A percentile compares a stretch with the other conserved stretches of the same genome.
Conservation (phyloP, 2,329 filamentous ascomycete genomes). For the Sarocladium strictum region DNA sequence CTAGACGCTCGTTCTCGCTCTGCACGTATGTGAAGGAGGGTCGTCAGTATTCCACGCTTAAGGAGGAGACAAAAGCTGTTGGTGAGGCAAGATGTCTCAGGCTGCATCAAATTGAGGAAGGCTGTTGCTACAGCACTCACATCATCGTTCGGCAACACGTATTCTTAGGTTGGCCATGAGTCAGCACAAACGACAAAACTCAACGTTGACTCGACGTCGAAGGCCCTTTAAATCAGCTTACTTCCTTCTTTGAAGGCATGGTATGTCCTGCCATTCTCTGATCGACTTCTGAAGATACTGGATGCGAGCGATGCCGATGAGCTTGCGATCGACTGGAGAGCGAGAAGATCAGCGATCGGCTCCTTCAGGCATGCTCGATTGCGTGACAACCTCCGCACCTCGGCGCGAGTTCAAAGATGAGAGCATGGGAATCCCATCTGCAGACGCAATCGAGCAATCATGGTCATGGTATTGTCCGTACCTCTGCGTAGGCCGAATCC, state of each 20-base stretch:
- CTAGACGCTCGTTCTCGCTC: constrained; percentile 25
- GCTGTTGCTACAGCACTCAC: no score
- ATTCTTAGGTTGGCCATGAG: constrained; percentile 12
- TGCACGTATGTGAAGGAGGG: constrained; percentile 6
- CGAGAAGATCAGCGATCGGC: no score
- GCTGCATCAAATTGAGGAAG: no score
- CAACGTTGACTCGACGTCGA: background rate
- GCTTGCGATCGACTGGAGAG: constrained; percentile 12
- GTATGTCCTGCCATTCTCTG: constrained; percentile 33
- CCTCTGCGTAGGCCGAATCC: background rate
- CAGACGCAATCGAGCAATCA: background rate
- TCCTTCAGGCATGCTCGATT: no score
- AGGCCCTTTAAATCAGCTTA: constrained; percentile 12
- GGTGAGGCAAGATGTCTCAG: no score
- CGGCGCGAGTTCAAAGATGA: background rate
- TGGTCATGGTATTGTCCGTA: background rate
- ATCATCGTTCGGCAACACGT: constrained; percentile 24
- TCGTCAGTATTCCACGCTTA: no score
- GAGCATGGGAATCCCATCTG: background rate
- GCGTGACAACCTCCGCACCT: no score
- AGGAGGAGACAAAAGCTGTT: no score
- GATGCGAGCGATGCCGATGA: constrained; percentile 27
- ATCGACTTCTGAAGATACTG: constrained; percentile 29
- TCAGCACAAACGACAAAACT: background rate
- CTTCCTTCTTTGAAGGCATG: constrained; percentile 26